A percentile compares a stretch with the other conserved stretches of the same genome.
These are phyloP conservation scores for Tieghemostelium lacteum DNA, from an alignment of 78 protist species.

Conservation along the genomic window DNA sequence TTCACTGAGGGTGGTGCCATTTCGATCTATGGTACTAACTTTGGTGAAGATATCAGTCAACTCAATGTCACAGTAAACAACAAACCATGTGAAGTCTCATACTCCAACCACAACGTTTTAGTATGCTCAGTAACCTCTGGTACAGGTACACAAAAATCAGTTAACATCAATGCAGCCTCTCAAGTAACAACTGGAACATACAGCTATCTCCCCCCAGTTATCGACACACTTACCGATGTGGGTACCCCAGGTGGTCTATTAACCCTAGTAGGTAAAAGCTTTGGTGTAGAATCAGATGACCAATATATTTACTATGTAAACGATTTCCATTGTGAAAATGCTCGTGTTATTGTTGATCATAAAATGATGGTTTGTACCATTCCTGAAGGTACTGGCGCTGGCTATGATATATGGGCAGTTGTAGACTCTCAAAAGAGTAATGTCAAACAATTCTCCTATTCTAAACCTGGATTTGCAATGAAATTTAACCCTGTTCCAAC, in stretches of 20 bases:
- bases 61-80: too few relatives aligned
- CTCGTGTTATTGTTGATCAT: constrained; percentile 1
- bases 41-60: neutral
- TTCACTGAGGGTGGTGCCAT: constrained; percentile 12
- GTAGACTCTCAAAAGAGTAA: neutral
- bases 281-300: neutral
- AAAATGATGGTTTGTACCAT: neutral
- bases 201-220: neutral
- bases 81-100: neutral
- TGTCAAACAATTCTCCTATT: neutral
- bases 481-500: neutral
- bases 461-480: neutral
- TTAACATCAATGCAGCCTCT: neutral
- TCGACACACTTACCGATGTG: neutral
- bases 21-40: constrained; percentile 19
- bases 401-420: neutral
- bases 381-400: neutral
- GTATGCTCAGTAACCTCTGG: neutral
- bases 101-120: neutral
- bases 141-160: neutral
- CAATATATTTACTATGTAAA: neutral
- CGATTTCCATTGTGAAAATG: neutral
- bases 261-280: neutral
- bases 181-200: neutral
- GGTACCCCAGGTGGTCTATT: neutral